phyloP scores from a whole-genome alignment of 2,329 filamentous ascomycete genomes.

The Pseudopyrenochaeta lycopersici region DNA sequence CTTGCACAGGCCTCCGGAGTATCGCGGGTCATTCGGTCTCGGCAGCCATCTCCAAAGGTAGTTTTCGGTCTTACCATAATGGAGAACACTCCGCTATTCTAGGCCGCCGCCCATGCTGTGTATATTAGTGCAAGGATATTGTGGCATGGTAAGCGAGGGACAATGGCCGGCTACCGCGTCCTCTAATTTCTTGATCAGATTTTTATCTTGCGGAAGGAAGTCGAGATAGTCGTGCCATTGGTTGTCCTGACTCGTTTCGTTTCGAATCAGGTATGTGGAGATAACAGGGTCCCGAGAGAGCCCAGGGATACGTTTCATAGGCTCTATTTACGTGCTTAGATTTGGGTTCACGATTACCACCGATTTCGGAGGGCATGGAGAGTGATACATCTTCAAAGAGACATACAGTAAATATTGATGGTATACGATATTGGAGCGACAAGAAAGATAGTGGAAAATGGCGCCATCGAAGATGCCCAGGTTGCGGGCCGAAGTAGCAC shows the following conservation, averaged over 20 bases:
- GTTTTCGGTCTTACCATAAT: neutral
- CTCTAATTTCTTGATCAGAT: neutral
- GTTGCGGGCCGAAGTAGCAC: too few relatives aligned
- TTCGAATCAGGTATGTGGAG: conserved; percentile 7
- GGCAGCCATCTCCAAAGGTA: neutral
- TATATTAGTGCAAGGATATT: neutral
- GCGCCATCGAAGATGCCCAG: too few relatives aligned
- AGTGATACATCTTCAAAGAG: too few relatives aligned
- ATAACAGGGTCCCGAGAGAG: neutral
- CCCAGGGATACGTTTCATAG: neutral
- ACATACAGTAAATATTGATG: too few relatives aligned
- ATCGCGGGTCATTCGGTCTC: neutral
- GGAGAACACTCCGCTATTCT: neutral
- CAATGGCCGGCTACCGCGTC: neutral
- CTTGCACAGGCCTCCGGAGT: neutral
- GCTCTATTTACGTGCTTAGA: too few relatives aligned
- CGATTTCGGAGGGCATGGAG: too few relatives aligned
- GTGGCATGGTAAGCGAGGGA: too few relatives aligned
- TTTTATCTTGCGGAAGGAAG: neutral
- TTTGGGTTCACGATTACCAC: too few relatives aligned
- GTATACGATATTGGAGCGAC: too few relatives aligned
- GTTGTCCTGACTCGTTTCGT: conserved; percentile 7
- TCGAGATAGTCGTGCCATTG: neutral
- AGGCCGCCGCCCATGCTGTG: neutral
- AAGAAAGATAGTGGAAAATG: too few relatives aligned